A percentile compares a stretch with the other conserved stretches of the same genome.
These are phyloP conservation scores for Urostyla sp. DNA, from an alignment of 73 alveolate genomes.

Conservation along the genomic window DNA sequence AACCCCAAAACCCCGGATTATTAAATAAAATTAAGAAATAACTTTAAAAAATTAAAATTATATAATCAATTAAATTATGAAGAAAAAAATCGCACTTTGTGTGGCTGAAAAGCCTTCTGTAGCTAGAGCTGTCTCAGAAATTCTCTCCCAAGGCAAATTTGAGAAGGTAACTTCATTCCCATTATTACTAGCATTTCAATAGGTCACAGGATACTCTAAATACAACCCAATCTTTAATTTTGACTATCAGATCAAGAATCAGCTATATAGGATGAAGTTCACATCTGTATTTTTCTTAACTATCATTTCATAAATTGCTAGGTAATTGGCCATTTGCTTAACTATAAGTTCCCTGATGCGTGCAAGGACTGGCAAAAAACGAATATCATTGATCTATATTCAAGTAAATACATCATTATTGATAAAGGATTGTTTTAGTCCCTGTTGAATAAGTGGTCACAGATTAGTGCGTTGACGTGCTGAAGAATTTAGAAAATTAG, in stretches of 20 bases:
- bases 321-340: conserved; percentile 67
- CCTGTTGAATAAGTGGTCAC: conserved; percentile 40
- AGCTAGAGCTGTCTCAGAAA: conserved; percentile 65
- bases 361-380: conserved; percentile 58
- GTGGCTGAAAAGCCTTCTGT: conserved; percentile 76
- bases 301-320: conserved; percentile 1
- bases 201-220: conserved; percentile 57
- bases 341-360: conserved; percentile 46
- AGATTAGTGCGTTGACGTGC: conserved; percentile 64
- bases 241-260: conserved; percentile 61
- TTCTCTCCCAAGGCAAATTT: conserved; percentile 38
- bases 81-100: conserved; percentile 47
- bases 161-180: not conserved
- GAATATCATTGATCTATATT: conserved; percentile 16
- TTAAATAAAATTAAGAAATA: not conserved
- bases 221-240: conserved; percentile 95
- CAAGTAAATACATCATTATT: not conserved
- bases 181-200: not conserved
- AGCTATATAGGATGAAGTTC: conserved; percentile 71
- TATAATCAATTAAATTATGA: not conserved
- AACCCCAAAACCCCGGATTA: not conserved
- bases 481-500: conserved; percentile 21
- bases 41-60: not conserved
- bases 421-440: not conserved
- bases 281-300: conserved; percentile 75